Conservation (phyloP, 768 basidiomycete genomes). For the Podaxis pistillaris region DNA sequence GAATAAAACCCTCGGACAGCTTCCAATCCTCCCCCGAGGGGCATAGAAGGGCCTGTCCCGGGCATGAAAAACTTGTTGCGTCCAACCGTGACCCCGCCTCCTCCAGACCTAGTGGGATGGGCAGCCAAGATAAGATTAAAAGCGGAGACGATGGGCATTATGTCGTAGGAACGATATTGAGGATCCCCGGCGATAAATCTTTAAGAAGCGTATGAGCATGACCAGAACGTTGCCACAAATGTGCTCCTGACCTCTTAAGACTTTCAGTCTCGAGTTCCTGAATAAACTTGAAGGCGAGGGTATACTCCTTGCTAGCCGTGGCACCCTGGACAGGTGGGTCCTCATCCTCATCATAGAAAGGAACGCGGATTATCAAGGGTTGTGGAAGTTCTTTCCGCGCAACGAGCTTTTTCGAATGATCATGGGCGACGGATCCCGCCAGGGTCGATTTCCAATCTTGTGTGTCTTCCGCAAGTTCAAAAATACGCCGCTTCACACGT, state of each 20-base stretch:
- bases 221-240: neutral
- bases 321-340: conserved; percentile 35
- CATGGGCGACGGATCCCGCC: conserved; percentile 51
- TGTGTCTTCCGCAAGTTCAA: conserved; percentile 58
- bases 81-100: conserved; percentile 66
- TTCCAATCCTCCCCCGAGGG: conserved; percentile 53
- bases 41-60: conserved; percentile 44
- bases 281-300: conserved; percentile 39
- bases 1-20: conserved; percentile 60
- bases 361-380: conserved; percentile 41
- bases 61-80: conserved; percentile 68
- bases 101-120: conserved; percentile 46
- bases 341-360: conserved; percentile 53
- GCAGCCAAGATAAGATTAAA: conserved; percentile 64
- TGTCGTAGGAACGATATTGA: conserved; percentile 54
- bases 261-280: conserved; percentile 53
- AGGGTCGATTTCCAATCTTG: conserved; percentile 46
- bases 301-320: conserved; percentile 42
- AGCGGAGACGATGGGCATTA: conserved; percentile 57
- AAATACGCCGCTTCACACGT: conserved; percentile 57
- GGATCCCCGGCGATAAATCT: conserved; percentile 56
- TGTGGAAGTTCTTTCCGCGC: conserved; percentile 44
- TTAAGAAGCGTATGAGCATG: conserved; percentile 23
- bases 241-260: conserved; percentile 36
- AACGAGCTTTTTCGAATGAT: conserved; percentile 51